phyloP scores from a whole-genome alignment of 2,329 filamentous ascomycete species.

The Diaporthe citriasiana region DNA sequence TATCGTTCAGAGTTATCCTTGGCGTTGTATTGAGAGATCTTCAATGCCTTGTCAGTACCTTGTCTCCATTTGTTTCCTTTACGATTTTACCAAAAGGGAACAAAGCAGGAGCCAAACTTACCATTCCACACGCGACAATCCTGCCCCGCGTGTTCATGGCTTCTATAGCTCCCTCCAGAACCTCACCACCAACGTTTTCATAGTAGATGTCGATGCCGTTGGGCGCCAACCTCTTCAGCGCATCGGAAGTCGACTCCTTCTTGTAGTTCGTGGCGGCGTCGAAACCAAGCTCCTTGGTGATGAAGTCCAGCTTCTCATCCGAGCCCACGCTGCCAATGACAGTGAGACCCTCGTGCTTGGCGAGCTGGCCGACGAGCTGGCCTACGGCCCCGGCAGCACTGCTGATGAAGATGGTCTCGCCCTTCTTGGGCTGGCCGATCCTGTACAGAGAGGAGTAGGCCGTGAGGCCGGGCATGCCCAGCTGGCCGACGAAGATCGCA shows the following conservation, averaged over 20 bases:
- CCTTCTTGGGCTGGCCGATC: slow-evolving; percentile 79
- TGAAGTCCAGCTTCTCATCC: slow-evolving; percentile 83
- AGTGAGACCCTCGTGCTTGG: slow-evolving; percentile 82
- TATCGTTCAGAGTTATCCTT: slow-evolving; percentile 65
- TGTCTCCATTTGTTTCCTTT: neutral
- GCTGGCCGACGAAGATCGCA: slow-evolving; percentile 78
- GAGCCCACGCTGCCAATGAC: slow-evolving; percentile 87
- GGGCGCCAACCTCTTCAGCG: slow-evolving; percentile 78
- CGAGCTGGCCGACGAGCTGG: slow-evolving; percentile 85
- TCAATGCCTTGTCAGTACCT: neutral
- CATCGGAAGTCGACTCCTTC: slow-evolving; percentile 79
- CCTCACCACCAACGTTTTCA: slow-evolving; percentile 68
- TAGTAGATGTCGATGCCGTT: slow-evolving; percentile 80
- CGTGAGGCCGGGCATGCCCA: slow-evolving; percentile 66
- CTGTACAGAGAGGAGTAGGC: slow-evolving; percentile 73
- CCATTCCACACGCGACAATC: slow-evolving; percentile 75
- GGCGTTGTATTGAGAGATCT: slow-evolving; percentile 83
- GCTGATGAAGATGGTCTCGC: slow-evolving; percentile 86
- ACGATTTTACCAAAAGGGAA: neutral
- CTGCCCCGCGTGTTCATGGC: slow-evolving; percentile 73
- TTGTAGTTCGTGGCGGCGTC: slow-evolving; percentile 88
- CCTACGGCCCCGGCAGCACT: slow-evolving; percentile 87
- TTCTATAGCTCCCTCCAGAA: slow-evolving; percentile 61
- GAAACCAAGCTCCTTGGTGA: slow-evolving; percentile 64
- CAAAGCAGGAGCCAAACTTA: slow-evolving; percentile 51